Evolutionary conservation across 352 stramenopile species (phyloP).

Genomic region (Phytopythium helicoides): DNA sequence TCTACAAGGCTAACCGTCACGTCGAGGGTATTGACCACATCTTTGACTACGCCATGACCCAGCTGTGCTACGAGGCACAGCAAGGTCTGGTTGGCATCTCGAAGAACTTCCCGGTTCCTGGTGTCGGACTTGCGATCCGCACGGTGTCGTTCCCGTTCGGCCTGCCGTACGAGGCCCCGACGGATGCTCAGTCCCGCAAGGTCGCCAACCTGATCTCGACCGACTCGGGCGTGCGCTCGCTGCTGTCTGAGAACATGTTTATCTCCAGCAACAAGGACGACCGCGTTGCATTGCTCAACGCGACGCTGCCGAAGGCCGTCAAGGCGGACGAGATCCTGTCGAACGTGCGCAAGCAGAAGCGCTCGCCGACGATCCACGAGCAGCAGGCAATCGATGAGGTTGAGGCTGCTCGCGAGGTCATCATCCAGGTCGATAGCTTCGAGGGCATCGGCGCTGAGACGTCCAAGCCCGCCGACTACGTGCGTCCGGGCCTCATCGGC

Average conservation of each 20-base stretch:
- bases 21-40: conserved; percentile 94
- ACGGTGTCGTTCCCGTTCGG: conserved; percentile 95
- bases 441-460: conserved; percentile 85
- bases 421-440: conserved; percentile 97
- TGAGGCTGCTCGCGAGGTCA: conserved; percentile 93
- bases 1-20: conserved; percentile 94
- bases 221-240: conserved; percentile 60
- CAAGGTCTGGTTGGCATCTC: conserved; percentile 94
- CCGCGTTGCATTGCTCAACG: conserved; percentile 72
- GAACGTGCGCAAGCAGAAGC: conserved; percentile 93
- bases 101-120: conserved; percentile 95
- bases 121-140: conserved; percentile 93
- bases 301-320: conserved; percentile 80
- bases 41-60: conserved; percentile 97
- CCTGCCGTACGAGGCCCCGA: conserved; percentile 88
- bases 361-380: conserved; percentile 91
- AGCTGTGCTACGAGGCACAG: conserved; percentile 95
- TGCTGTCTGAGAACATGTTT: conserved; percentile 77
- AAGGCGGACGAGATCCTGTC: conserved; percentile 93
- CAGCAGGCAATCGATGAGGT: conserved; percentile 94
- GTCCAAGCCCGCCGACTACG: conserved; percentile 80
- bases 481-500: conserved; percentile 83
- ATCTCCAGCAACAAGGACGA: conserved; percentile 65
- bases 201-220: conserved; percentile 73
- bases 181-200: conserved; percentile 83